These are phyloP conservation scores for Castanea mollissima DNA, from an alignment of 306 rosid genomes.

Conservation along the genomic window DNA sequence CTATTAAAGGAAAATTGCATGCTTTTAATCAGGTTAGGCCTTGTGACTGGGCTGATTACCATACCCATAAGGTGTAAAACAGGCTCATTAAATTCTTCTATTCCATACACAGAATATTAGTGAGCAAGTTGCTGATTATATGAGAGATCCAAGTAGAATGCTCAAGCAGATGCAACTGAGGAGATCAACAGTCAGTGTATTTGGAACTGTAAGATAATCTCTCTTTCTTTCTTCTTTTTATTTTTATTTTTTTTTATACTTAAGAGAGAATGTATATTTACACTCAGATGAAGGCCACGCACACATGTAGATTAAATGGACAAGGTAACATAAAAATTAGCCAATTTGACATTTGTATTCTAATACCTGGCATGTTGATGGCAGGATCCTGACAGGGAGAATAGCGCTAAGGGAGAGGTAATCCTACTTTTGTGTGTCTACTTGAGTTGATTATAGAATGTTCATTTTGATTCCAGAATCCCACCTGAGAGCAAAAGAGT, in stretches of 20 bases:
- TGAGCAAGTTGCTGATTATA: constrained; percentile 73
- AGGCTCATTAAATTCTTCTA: not conserved
- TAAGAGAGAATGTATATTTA: not conserved
- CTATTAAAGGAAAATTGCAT: constrained; percentile 71
- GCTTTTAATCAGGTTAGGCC: constrained; percentile 83
- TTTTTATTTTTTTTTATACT: not conserved
- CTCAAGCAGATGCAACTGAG: constrained; percentile 76
- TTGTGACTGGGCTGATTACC: constrained; percentile 18
- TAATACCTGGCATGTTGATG: constrained; percentile 20
- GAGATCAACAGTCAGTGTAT: constrained; percentile 49
- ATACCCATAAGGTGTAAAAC: not conserved
- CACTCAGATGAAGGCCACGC: not conserved
- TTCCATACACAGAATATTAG: constrained; percentile 60
- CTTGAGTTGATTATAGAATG: constrained; percentile 6
- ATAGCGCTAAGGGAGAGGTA: constrained; percentile 40
- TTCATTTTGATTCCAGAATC: not conserved
- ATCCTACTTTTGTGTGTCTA: not conserved
- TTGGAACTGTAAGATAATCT: constrained; percentile 64
- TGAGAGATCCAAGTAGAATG: constrained; percentile 96
- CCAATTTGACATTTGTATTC: not conserved
- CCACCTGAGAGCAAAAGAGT: not conserved
- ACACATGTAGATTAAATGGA: not conserved
- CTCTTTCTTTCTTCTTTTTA: no score
- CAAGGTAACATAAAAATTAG: not conserved
- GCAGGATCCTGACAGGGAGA: constrained; percentile 47